A percentile compares a stretch with the other conserved stretches of the same genome.
These are phyloP conservation scores for Starmerella floricola DNA, from an alignment of 805 yeast species.

Conservation along the genomic window DNA sequence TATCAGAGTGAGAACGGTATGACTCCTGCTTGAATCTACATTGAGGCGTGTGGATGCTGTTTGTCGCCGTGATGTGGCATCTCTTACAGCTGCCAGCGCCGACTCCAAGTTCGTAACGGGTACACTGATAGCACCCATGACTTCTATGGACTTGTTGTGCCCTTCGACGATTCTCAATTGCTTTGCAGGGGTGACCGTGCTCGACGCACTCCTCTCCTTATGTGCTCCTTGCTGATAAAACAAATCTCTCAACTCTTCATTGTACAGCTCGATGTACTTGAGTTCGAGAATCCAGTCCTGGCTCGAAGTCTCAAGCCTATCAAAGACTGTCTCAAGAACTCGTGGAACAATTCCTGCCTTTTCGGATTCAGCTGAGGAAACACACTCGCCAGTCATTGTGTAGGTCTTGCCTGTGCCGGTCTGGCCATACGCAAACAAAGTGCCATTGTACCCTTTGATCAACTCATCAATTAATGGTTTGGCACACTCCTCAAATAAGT, in stretches of 20 bases:
- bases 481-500: constrained; percentile 56
- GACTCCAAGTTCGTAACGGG: constrained; percentile 40
- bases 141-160: constrained; percentile 35
- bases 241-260: constrained; percentile 72
- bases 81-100: constrained; percentile 40
- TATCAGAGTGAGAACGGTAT: constrained; percentile 61
- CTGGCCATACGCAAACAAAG: constrained; percentile 81
- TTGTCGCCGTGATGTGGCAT: constrained; percentile 51
- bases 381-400: constrained; percentile 60
- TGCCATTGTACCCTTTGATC: constrained; percentile 45
- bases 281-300: constrained; percentile 43
- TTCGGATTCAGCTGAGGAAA: constrained; percentile 22
- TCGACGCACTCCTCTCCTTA: not conserved
- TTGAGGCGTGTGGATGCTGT: constrained; percentile 72
- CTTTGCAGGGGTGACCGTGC: constrained; percentile 28
- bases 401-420: constrained; percentile 80
- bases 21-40: constrained; percentile 67
- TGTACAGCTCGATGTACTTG: constrained; percentile 72
- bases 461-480: constrained; percentile 53
- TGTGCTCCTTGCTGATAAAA: constrained; percentile 29
- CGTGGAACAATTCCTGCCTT: constrained; percentile 56
- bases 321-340: constrained; percentile 44
- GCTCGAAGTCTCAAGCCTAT: constrained; percentile 29
- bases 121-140: constrained; percentile 47
- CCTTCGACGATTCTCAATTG: constrained; percentile 47